phyloP scores from a whole-genome alignment of 805 yeast genomes.

The Dipodascopsis tothii region DNA sequence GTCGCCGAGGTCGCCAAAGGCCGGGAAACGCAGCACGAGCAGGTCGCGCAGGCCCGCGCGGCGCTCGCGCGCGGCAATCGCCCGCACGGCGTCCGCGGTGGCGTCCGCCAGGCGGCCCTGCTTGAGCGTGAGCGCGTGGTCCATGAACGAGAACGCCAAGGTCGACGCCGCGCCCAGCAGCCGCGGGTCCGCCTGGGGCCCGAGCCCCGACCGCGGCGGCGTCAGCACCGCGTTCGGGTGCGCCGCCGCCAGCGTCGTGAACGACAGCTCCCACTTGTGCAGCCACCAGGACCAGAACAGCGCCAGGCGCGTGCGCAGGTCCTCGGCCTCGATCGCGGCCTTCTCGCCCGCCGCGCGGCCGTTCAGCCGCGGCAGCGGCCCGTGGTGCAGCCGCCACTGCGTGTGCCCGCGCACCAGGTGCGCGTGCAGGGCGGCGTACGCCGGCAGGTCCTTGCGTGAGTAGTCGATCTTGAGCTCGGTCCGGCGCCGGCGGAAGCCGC shows the following conservation, averaged over 20 bases:
- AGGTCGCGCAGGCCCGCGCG: constrained; percentile 20
- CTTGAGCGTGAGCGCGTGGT: constrained; percentile 13
- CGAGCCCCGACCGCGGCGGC: too few relatives aligned
- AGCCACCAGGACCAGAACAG: constrained; percentile 24
- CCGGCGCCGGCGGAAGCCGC: constrained; percentile 15
- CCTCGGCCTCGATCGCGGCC: constrained; percentile 2
- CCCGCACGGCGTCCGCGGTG: constrained; percentile 15
- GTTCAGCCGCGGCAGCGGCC: constrained; percentile 12
- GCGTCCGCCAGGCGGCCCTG: constrained; percentile 14
- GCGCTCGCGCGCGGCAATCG: constrained; percentile 19
- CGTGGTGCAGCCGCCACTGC: constrained; percentile 17
- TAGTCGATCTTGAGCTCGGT: constrained; percentile 17
- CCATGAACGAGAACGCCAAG: constrained; percentile 20
- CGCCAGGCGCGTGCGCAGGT: constrained; percentile 6
- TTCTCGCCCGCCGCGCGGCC: constrained; percentile 2
- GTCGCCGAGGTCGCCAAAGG: constrained; percentile 17
- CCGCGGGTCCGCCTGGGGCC: too few relatives aligned
- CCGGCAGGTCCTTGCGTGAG: constrained; percentile 20
- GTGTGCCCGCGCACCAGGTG: constrained; percentile 19
- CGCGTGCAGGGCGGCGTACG: constrained; percentile 16
- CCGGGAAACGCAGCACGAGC: constrained; percentile 13
- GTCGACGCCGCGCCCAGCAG: constrained; percentile 18
- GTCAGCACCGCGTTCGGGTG: too few relatives aligned
- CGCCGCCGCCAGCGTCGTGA: too few relatives aligned
- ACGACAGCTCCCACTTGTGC: constrained; percentile 22